Base-by-base conservation (phyloP, 257 asterid genomes). In the Prunella vulgaris region DNA sequence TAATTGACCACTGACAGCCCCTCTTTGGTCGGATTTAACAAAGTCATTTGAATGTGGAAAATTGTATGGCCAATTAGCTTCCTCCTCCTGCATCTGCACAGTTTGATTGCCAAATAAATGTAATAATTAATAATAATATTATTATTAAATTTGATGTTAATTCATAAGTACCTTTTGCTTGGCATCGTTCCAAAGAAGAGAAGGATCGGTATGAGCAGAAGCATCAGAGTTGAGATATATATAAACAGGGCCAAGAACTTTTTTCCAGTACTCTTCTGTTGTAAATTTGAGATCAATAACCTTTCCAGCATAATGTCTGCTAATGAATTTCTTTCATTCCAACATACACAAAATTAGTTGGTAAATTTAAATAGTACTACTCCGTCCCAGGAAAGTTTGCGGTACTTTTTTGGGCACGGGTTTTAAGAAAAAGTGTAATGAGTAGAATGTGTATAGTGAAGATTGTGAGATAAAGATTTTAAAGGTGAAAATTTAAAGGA, bases 181-280 rank as follows among this genome's bases (percentile, higher is more conserved):
- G 21, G 96, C 97, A 18, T 88, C 89, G 30, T 83, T 38, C 96
- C 97, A 91, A 15, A 91, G 90, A 8, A 83, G 1, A 4, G 84
- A 74, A 35, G 87, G 89, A 32, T 81, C 44, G 8, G 9, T 17
- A 15, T 17, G 68, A 14, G 85, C 82, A 3, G 68, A 38, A 32
- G 33, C 32, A 62, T 78, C 12, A 1, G 97, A 84, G 75, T 91
- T 91, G 42, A 91, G 80, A 63, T 85, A 86, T 10, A 87, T 73
- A 74, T 25, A 84, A 24, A 82, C 75, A 1, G 97, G 97, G 5
- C 96, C 97, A 12, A 84, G 3, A 17, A 88, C 96, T 51, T 87
- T 91, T 66, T 84, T 91, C 97, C 96, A 91, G n/a, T 84, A 15
- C 40, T 88, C 93, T 33, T 69, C 77, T 12, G 30, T 66, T 44